These are phyloP conservation scores for Triangularia verruculosa DNA, from an alignment of 2,329 filamentous ascomycete genomes.

Conservation along the genomic window DNA sequence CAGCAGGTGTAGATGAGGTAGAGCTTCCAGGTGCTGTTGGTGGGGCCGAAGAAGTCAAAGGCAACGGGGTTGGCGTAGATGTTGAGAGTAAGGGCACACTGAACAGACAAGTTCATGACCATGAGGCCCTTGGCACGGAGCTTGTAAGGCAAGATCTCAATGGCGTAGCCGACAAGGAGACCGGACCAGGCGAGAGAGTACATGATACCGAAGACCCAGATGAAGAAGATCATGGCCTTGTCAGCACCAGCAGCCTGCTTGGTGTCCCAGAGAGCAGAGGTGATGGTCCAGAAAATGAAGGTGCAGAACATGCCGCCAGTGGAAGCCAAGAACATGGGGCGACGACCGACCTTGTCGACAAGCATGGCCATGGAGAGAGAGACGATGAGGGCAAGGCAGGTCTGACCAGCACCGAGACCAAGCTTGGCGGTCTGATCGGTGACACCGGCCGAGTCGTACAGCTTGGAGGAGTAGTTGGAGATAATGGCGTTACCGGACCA, in stretches of 20 bases:
- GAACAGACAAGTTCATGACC: constrained; percentile 56
- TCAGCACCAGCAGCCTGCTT: constrained; percentile 35
- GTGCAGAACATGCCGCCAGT: constrained; percentile 46
- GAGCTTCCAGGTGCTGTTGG: constrained; percentile 48
- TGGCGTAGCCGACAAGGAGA: constrained; percentile 52
- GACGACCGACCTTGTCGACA: constrained; percentile 53
- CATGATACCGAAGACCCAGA: constrained; percentile 41
- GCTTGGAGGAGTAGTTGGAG: constrained; percentile 54
- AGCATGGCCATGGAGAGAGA: constrained; percentile 51
- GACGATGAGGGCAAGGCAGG: constrained; percentile 50
- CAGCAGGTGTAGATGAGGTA: constrained; percentile 57
- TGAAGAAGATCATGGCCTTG: constrained; percentile 44
- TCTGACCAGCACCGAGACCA: constrained; percentile 48
- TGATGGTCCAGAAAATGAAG: constrained; percentile 50
- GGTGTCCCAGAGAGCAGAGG: constrained; percentile 45
- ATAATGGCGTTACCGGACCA: constrained; percentile 60
- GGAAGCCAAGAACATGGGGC: constrained; percentile 51
- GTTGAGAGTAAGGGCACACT: constrained; percentile 54
- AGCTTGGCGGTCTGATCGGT: constrained; percentile 43
- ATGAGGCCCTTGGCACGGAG: constrained; percentile 51
- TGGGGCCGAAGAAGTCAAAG: constrained; percentile 42
- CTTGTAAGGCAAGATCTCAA: constrained; percentile 51
- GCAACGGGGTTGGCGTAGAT: constrained; percentile 53
- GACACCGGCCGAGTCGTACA: constrained; percentile 54
- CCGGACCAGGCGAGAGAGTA: constrained; percentile 58